Conservation (phyloP, 768 basidiomycete genomes). For the Kwoniella bestiolae region DNA sequence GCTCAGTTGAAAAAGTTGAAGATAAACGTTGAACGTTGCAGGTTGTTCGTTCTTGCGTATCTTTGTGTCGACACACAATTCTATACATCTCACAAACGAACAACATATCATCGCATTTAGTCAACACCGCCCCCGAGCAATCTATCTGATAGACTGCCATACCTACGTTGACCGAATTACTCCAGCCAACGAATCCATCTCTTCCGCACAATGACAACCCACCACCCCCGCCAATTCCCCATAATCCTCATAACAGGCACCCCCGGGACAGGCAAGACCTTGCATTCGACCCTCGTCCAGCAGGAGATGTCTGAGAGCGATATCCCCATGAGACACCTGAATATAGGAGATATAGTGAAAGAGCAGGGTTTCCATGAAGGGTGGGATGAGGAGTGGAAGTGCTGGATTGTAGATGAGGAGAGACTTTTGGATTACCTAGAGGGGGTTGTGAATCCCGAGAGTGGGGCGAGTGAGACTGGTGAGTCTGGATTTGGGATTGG, state of each 20-base stretch:
- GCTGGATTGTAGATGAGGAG: slow-evolving; percentile 93
- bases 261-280: slow-evolving; percentile 84
- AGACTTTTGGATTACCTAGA: slow-evolving; percentile 66
- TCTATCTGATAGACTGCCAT: no score
- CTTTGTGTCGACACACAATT: no score
- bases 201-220: slow-evolving; percentile 55
- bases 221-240: slow-evolving; percentile 54
- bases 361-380: slow-evolving; percentile 77
- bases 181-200: no score
- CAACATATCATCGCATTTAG: no score
- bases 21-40: no score
- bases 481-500: slow-evolving; percentile 4
- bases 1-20: no score
- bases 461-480: slow-evolving; percentile 38
- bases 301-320: slow-evolving; percentile 63
- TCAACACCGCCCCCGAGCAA: no score
- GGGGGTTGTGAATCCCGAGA: slow-evolving; percentile 40
- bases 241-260: slow-evolving; percentile 59
- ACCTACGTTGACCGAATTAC: no score
- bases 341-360: slow-evolving; percentile 88
- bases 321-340: slow-evolving; percentile 73
- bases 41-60: no score
- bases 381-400: slow-evolving; percentile 94
- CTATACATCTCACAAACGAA: no score
- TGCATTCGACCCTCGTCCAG: slow-evolving; percentile 82